Base-by-base conservation (phyloP, 148 eudicot species). In the Oxyria digyna region DNA sequence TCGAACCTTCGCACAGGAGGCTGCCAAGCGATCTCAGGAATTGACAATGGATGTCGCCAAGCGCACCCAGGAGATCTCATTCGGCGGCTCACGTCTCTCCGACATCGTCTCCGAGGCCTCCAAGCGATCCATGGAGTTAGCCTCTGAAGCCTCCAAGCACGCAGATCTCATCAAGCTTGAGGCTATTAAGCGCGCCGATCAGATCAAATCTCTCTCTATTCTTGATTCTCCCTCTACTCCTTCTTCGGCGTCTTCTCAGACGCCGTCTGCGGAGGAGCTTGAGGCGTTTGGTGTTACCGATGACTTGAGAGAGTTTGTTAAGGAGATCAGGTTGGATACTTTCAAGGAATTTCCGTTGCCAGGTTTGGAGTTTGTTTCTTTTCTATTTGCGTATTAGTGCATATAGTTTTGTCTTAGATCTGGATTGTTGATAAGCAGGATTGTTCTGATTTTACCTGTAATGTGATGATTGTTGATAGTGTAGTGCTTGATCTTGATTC, bases 231-330 rank as follows among this genome's bases (percentile, higher is more conserved):
- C 77, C 55, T 14, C 57, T 35, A n/a, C n/a, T n/a, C 12, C 54
- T 12, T 23, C 55, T 27, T 38, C 71, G 40, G 33, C 69, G 6
- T 62, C 42, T 29, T 5, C 31, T 49, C 65, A 17, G 73, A 80
- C 62, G 18, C 48, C 80, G 7, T 63, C 67, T 13, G 33, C 21
- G 29, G 78, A 74, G 55, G 91, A 87, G 79, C 83, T 92, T 42
- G 78, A 79, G 78, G 75, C 23, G 74, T 92, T 78, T 68, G 98
- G 98, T 12, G 82, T 92, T 54, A 84, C 88, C 20, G 96, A 89
- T 64, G 98, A 92, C 55, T 69, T 93, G 80, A 78, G 88, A 69
- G 96, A 93, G 72, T 93, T 93, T 74, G 94, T 93, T 6, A 78
- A 87, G 75, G 88, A 75, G 69, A 89, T 93, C 50, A 79, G 82